Evolutionary conservation across 495 filamentous ascomycete species (phyloP), one percentile per base, ranked within the genome.

Genomic region (Amorphotheca resinae): DNA sequence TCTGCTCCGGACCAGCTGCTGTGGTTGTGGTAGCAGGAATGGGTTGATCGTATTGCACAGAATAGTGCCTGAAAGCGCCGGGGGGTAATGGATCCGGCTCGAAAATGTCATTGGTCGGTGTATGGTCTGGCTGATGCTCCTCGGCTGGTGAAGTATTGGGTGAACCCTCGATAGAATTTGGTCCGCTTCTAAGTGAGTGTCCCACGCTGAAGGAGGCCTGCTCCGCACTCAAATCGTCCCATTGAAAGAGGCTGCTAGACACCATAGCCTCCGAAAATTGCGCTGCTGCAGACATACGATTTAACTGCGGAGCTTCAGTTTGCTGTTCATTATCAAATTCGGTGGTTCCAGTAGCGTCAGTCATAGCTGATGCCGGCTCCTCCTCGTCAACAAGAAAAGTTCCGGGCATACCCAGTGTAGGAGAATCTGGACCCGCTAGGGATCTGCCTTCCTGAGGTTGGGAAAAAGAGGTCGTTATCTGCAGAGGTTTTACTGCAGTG

Each of bases 241-340:
- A 36, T 23, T 33, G 30, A 18, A 49, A 49, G 3, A 26, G 11
- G n/a, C 45, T 37, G 33, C 38, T 49, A 0, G 48, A 46, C 3
- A 51, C 26, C 38, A 31, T 37, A 22, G 15, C 33, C 22, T 43
- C 5, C 15, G 38, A 17, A 46, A 51, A 6, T 49, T 38, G 33
- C 56, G 49, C 38, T 45, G 52, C 31, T 48, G 49, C 18, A 46
- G 49, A 33, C 20, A 45, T 46, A 4, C 39, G 20, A 40, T 39
- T 46, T 41, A 51, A 20, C 1, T 48, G 51, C 18, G 64, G 57
- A 1, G 74, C 60, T n/a, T 79, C 75, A 2, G 67, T 70, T 52
- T 85, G 81, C 31, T 76, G 74, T 38, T 86, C 82, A 22, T 67
- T 69, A 43, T 86, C 82, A 50, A 85, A 81, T 45, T 75, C 69